Evolutionary conservation across 1,139 yeast genomes (phyloP).

Genomic region (Saccharomyces hybrid): DNA sequence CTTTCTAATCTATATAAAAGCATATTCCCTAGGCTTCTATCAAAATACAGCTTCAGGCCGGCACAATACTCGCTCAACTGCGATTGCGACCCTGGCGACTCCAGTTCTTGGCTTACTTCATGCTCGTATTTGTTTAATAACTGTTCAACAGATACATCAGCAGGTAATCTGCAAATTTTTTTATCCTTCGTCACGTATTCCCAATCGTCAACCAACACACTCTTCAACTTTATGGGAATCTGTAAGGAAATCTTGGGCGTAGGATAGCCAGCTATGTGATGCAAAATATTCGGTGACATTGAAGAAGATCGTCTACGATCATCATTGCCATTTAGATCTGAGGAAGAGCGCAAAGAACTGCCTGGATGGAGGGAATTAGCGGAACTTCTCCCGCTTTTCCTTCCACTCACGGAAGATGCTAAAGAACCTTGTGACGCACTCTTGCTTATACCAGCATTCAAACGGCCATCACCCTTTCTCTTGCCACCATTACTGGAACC

Average conservation of each 20-base stretch:
- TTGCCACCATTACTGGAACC: conserved; percentile 1
- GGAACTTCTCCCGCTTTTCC: conserved; percentile 3
- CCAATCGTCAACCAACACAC: conserved; percentile 86
- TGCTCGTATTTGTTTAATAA: conserved; percentile 45
- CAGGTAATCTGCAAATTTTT: conserved; percentile 57
- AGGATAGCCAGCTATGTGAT: conserved; percentile 3
- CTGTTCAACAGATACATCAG: conserved; percentile 42
- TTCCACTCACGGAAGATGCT: neutral
- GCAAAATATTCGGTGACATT: conserved; percentile 3
- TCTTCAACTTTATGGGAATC: conserved; percentile 61
- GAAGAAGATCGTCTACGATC: neutral
- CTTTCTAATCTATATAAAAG: conserved; percentile 80
- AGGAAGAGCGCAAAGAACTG: neutral
- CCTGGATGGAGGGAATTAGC: neutral
- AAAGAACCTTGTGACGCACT: neutral
- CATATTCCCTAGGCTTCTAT: conserved; percentile 62
- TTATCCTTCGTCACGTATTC: conserved; percentile 78
- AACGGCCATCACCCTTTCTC: neutral
- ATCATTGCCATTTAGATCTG: conserved; percentile 1
- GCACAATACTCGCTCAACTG: conserved; percentile 57
- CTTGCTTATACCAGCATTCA: neutral
- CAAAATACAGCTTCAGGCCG: conserved; percentile 73
- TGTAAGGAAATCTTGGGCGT: conserved; percentile 45
- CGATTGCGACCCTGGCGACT: conserved; percentile 41
- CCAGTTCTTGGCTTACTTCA: conserved; percentile 16